A percentile compares a stretch with the other conserved stretches of the same genome.
These are phyloP conservation scores for Smithsoniella earleae DNA, from an alignment of 163 green algal species.

Conservation along the genomic window DNA sequence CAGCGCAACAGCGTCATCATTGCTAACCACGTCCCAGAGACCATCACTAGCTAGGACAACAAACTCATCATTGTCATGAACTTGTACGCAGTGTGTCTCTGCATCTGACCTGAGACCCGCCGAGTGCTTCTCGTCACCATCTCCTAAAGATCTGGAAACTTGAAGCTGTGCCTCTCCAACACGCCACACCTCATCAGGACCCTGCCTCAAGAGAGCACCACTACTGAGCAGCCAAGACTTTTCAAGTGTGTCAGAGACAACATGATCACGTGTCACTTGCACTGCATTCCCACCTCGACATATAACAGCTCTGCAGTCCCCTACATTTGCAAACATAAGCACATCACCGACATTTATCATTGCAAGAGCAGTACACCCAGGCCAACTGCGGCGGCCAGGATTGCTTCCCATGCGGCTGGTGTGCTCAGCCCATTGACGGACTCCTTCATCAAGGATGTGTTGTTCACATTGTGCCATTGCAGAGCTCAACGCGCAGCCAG, in stretches of 20 bases:
- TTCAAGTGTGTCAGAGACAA: constrained; percentile 53
- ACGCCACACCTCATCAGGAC: constrained; percentile 61
- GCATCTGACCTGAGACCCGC: constrained; percentile 64
- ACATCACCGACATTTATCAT: constrained; percentile 45
- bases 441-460: background rate
- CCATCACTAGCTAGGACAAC: constrained; percentile 78
- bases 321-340: constrained; percentile 73
- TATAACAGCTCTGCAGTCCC: constrained; percentile 82
- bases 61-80: constrained; percentile 60
- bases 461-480: constrained; percentile 17
- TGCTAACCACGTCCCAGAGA: constrained; percentile 75
- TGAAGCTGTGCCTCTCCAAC: constrained; percentile 67
- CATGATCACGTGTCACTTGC: constrained; percentile 65
- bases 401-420: constrained; percentile 35
- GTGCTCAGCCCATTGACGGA: constrained; percentile 33
- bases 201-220: constrained; percentile 40
- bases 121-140: constrained; percentile 45
- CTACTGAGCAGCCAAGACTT: constrained; percentile 48
- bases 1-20: constrained; percentile 48
- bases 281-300: constrained; percentile 44
- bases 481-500: constrained; percentile 32
- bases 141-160: constrained; percentile 49
- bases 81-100: constrained; percentile 50
- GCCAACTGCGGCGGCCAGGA: constrained; percentile 37
- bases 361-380: constrained; percentile 67